phyloP scores from a whole-genome alignment of 768 basidiomycete genomes.

The Leccinum subgranulosum region DNA sequence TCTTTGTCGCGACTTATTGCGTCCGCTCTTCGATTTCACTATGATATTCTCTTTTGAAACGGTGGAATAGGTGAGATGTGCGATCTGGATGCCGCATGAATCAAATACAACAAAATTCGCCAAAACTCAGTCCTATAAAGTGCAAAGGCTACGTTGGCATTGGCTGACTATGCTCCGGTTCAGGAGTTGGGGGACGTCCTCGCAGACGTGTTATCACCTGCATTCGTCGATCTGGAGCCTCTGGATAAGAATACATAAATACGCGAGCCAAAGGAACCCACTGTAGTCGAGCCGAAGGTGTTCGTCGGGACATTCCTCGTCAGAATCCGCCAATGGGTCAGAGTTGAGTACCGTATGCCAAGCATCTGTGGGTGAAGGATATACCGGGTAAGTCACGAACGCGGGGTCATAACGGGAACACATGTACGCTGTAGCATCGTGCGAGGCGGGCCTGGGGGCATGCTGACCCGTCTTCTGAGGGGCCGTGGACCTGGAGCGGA shows the following conservation, averaged over 20 bases:
- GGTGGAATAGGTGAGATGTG: slow-evolving; percentile 10
- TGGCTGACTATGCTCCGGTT: slow-evolving; percentile 30
- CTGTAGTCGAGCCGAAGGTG: slow-evolving; percentile 64
- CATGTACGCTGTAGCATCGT: slow-evolving; percentile 68
- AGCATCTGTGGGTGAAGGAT: slow-evolving; percentile 47
- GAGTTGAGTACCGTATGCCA: slow-evolving; percentile 65
- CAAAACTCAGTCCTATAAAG: background rate
- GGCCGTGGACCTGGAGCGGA: slow-evolving; percentile 22
- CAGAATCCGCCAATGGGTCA: slow-evolving; percentile 75
- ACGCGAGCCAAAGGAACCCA: slow-evolving; percentile 25
- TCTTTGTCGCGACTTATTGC: slow-evolving; percentile 7
- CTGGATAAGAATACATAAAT: slow-evolving; percentile 9
- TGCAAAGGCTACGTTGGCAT: slow-evolving; percentile 3
- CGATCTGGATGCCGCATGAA: background rate
- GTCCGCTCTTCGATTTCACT: slow-evolving; percentile 15
- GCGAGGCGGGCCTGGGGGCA: slow-evolving; percentile 35
- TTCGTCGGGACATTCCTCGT: slow-evolving; percentile 66
- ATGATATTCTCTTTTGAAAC: slow-evolving; percentile 25
- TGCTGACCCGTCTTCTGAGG: slow-evolving; percentile 24
- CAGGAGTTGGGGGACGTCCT: slow-evolving; percentile 56
- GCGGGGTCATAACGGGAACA: background rate
- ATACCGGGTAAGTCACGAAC: slow-evolving; percentile 4
- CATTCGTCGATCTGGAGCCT: slow-evolving; percentile 51
- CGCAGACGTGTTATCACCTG: slow-evolving; percentile 57
- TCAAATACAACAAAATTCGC: slow-evolving; percentile 1